Conservation (phyloP, 495 filamentous ascomycete species). For the Penicillium simplicissimum region DNA sequence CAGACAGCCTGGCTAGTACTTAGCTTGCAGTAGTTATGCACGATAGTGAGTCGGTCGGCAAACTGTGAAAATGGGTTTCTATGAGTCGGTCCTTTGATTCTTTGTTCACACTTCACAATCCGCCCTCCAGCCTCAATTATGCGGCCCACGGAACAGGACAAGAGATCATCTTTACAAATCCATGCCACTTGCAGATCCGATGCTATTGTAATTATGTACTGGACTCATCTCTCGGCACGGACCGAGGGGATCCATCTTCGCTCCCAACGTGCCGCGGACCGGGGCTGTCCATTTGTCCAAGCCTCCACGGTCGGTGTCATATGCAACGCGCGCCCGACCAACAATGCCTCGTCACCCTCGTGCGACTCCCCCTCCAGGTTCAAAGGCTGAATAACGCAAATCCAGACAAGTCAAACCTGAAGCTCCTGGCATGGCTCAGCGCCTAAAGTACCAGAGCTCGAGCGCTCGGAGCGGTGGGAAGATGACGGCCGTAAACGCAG, state of each 20-base stretch:
- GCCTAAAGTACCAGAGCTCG: constrained; percentile 40
- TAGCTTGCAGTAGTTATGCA: too few relatives aligned
- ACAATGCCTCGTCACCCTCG: not conserved
- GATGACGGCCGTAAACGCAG: constrained; percentile 41
- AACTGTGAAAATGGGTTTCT: not conserved
- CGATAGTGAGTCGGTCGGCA: too few relatives aligned
- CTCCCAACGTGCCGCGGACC: constrained; percentile 10
- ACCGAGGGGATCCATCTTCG: constrained; percentile 6
- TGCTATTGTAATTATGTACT: not conserved
- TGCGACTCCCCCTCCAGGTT: not conserved
- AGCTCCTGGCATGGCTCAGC: constrained; percentile 20
- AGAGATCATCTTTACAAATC: constrained; percentile 6
- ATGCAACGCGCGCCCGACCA: constrained; percentile 7
- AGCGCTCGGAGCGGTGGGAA: constrained; percentile 47
- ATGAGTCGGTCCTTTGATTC: not conserved
- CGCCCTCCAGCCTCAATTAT: not conserved
- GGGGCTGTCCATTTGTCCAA: constrained; percentile 12
- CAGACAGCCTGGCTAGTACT: not conserved
- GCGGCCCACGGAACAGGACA: not conserved
- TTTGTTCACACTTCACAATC: not conserved
- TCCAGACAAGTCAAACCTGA: not conserved
- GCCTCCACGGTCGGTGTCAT: constrained; percentile 10
- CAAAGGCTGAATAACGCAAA: not conserved
- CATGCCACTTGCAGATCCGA: not conserved
- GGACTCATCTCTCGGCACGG: constrained; percentile 9